Evolutionary conservation across 2,329 filamentous ascomycete genomes (phyloP), one percentile per base, ranked within the genome.

Genomic region (Diplodia intermedia): DNA sequence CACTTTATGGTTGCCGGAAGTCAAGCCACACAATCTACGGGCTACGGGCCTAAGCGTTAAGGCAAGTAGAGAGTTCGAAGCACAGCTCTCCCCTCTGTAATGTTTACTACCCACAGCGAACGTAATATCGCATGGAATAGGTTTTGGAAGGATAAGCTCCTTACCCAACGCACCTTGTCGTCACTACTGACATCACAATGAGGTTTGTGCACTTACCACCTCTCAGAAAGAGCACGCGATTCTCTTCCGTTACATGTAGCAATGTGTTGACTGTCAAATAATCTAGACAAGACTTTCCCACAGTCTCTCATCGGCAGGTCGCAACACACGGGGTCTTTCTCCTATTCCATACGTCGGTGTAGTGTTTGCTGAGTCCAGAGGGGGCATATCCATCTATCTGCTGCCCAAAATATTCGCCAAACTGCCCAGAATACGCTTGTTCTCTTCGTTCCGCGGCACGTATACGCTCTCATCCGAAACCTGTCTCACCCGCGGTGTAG

Each of bases 371-470:
- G 8, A 20, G 43, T 11, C 7, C 43, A 4, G 8, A 7, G 3
- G n/a, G 7, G 18, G 9, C 43, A 20, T 12, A 23, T 11, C 33
- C 11, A 20, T 8, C 38, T 26, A 57, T 36, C 14, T 40, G n/a
- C 54, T n/a, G 7, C 33, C 15, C n/a, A 57, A 8, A 7, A 57
- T 40, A 26, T 40, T 57, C 12, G 54, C 31, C n/a, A 40, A 26
- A 36, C 54, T 57, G 6, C 54, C 33, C 7, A 57, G 33, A 33
- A 14, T 18, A 3, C 54, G 54, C 14, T 18, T 57, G 5, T 40
- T 33, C 33, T 57, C 54, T 18, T 40, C 33, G 4, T 12, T 40
- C n/a, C 54, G 54, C 54, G 54, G 33, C n/a, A 57, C n/a, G 11
- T 57, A 57, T 3, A 40, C 20, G 33, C 54, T 57, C n/a, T 57